Conservation (phyloP, 2,329 filamentous ascomycete genomes). For the Berkeleyomyces rouxiae region DNA sequence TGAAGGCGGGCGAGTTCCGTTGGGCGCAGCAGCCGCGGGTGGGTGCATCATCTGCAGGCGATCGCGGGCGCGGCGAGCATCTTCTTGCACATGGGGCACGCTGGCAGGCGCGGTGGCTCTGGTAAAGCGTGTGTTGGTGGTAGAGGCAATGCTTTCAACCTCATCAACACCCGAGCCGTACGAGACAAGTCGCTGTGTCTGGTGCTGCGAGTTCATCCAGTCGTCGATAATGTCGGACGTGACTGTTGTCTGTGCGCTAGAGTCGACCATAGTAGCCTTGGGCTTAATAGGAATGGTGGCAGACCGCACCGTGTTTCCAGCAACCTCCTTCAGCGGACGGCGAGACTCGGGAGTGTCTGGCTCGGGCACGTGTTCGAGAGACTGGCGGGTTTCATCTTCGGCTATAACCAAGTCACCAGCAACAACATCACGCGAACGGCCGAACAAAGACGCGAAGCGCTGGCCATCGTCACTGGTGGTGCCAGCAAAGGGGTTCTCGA, state of each 20-base stretch:
- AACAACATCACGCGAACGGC: slow-evolving; percentile 20
- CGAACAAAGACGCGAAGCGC: slow-evolving; percentile 28
- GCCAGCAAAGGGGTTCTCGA: slow-evolving; percentile 19
- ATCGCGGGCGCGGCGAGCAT: slow-evolving; percentile 7
- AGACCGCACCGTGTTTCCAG: slow-evolving; percentile 35
- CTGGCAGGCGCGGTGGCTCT: slow-evolving; percentile 26
- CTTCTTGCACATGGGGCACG: neutral
- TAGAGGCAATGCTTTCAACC: slow-evolving; percentile 48
- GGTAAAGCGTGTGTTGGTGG: slow-evolving; percentile 16
- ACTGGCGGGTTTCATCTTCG: slow-evolving; percentile 47
- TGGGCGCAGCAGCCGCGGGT: neutral
- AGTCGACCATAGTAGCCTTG: slow-evolving; percentile 10
- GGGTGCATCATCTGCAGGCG: neutral
- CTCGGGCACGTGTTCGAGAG: slow-evolving; percentile 25
- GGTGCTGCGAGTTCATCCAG: slow-evolving; percentile 42
- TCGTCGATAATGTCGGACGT: slow-evolving; percentile 71
- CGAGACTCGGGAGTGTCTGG: slow-evolving; percentile 37
- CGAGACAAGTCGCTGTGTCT: slow-evolving; percentile 16
- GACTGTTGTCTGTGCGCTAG: slow-evolving; percentile 61
- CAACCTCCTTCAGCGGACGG: slow-evolving; percentile 43
- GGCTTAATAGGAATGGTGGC: slow-evolving; percentile 21
- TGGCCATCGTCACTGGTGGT: slow-evolving; percentile 17
- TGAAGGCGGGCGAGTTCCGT: slow-evolving; percentile 42
- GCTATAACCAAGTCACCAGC: slow-evolving; percentile 32
- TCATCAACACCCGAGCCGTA: slow-evolving; percentile 21